Base-by-base conservation (phyloP, 1,284 basidiomycete species). In the Ceratobasidium sp. region DNA sequence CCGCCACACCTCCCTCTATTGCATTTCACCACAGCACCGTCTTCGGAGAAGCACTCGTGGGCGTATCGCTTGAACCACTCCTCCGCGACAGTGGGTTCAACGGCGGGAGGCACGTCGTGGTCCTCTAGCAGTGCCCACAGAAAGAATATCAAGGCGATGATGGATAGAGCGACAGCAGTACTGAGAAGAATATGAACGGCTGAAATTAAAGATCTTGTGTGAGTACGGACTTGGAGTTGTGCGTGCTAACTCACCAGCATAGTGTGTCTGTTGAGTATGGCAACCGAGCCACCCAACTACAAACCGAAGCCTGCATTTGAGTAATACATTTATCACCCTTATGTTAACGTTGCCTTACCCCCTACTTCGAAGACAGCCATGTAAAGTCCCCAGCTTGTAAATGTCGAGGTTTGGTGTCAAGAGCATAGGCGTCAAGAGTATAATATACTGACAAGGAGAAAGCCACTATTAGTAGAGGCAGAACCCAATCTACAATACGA, bases 201-300 rank as follows among this genome's bases (percentile, higher is more conserved):
- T 87, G 22, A 19, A 68, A 11, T 25, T 34, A 46, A 51, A 51
- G 11, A 6, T 34, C 32, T 52, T n/a, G 17, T 61, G 40, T 51
- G 19, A 25, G 51, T 34, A 25, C 64, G 32, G 11, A 46, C 52
- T 68, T 64, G 59, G 61, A 68, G 25, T 44, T 67, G 43, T 46
- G 62, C 22, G 51, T 40, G 34, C 69, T 15, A 49, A 73, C 82
- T 62, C 76, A 86, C 87, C 81, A 81, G 85, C 86, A 62, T 77
- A 46, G 11, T 83, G n/a, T 76, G 77, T 80, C 22, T 77, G 78
- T 17, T 77, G 73, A 56, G 81, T 81, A 52, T 82, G 80, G 51
- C 79, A 81, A 46, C 85, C 82, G 32, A 88, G 80, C 85, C 86
- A 88, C 29, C 82, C 82, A 57, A 83, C 86, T 88, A 61, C 2